phyloP scores from a whole-genome alignment of 805 yeast species.

The Saccharomycopsis malanga region DNA sequence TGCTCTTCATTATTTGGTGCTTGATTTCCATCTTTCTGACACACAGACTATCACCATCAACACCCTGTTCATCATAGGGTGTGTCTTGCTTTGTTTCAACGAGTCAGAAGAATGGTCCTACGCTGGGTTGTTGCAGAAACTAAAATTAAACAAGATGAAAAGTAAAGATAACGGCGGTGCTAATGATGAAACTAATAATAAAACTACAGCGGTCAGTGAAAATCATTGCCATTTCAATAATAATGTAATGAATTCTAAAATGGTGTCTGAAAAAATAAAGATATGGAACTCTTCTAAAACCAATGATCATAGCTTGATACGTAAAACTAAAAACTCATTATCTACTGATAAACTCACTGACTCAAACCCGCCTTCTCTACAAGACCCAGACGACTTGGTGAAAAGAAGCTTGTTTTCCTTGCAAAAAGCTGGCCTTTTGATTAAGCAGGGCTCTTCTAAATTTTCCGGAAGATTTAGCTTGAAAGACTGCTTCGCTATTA shows the following conservation, averaged over 20 bases:
- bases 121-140: not conserved
- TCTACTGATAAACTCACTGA: not conserved
- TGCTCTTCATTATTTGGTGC: conserved; percentile 14
- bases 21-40: conserved; percentile 10
- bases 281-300: not conserved
- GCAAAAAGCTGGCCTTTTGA: conserved; percentile 9
- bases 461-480: not conserved
- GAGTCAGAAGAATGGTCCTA: conserved; percentile 9
- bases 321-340: not conserved
- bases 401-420: conserved; percentile 15
- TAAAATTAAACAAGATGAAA: not conserved
- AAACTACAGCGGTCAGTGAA: not conserved
- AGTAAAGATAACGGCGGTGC: not conserved
- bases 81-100: conserved; percentile 15
- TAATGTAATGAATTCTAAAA: not conserved
- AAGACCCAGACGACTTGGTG: conserved; percentile 14
- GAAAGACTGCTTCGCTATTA: not conserved
- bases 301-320: not conserved
- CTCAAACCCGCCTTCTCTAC: not conserved
- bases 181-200: not conserved
- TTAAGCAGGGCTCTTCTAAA: not conserved
- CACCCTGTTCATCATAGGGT: conserved; percentile 17
- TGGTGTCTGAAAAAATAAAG: not conserved
- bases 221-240: not conserved
- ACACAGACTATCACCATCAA: conserved; percentile 1